phyloP scores from a whole-genome alignment of 495 filamentous ascomycete species.

The Parmelia sp. region DNA sequence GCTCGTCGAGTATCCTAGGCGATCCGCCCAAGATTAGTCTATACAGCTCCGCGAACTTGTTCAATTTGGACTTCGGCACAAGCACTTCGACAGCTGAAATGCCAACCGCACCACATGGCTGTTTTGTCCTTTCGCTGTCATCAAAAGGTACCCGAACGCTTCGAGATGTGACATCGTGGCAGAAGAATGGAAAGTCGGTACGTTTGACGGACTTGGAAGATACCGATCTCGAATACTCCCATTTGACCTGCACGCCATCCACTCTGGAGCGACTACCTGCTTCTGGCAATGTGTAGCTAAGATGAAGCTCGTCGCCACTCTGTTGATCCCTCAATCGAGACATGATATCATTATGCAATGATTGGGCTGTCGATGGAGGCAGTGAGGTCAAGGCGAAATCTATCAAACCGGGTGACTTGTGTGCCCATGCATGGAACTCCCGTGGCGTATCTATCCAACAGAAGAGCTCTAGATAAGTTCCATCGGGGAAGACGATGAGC shows the following conservation, averaged over 20 bases:
- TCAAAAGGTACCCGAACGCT: background rate
- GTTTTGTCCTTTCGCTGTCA: background rate
- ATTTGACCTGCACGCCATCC: background rate
- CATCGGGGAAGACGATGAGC: constrained; percentile 8
- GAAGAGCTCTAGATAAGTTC: constrained; percentile 7
- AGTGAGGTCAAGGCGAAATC: constrained; percentile 2
- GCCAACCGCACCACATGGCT: constrained; percentile 3
- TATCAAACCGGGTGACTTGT: background rate
- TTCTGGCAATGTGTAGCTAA: background rate
- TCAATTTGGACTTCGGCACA: background rate
- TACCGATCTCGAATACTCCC: background rate
- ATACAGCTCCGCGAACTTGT: background rate
- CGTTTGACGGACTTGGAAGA: background rate
- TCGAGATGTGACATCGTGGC: constrained; percentile 1
- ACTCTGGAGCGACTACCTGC: background rate
- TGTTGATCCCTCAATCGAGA: background rate
- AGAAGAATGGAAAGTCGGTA: constrained; percentile 5
- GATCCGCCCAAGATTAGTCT: background rate
- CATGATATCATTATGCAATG: background rate
- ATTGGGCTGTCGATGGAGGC: constrained; percentile 3
- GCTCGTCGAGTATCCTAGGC: background rate
- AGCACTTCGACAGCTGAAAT: background rate
- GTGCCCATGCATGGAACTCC: background rate
- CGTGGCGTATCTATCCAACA: background rate
- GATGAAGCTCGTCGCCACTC: background rate